Conservation (phyloP, 2,329 filamentous ascomycete genomes). For the Plectosphaerella sp. region DNA sequence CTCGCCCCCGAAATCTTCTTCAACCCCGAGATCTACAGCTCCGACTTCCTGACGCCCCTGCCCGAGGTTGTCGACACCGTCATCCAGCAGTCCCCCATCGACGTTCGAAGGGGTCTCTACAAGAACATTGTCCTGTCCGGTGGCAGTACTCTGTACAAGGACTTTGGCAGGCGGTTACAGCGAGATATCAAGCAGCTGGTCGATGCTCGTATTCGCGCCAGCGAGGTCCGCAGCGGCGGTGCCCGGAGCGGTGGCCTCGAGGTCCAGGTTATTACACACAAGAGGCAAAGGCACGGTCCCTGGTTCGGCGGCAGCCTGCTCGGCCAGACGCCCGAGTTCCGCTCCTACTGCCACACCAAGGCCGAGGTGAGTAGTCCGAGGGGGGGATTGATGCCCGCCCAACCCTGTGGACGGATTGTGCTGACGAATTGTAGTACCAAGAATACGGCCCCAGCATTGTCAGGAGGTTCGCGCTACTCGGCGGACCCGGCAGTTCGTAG, state of each 20-base stretch:
- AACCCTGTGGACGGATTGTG: neutral
- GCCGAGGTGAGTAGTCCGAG: conserved; percentile 49
- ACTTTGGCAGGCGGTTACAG: conserved; percentile 93
- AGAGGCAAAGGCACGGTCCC: conserved; percentile 92
- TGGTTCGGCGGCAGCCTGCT: conserved; percentile 98
- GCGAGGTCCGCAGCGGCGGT: conserved; percentile 85
- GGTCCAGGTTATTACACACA: conserved; percentile 95
- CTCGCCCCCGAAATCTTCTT: conserved; percentile 99
- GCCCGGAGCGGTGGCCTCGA: conserved; percentile 92
- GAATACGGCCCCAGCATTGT: conserved; percentile 96
- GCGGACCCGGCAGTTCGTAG: conserved; percentile 81
- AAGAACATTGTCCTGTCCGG: conserved; percentile 99
- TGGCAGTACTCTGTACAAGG: conserved; percentile 96
- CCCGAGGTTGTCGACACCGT: conserved; percentile 93
- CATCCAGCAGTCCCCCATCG: conserved; percentile 96
- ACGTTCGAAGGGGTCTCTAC: conserved; percentile 93
- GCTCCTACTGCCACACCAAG: conserved; percentile 97
- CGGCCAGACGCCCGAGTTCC: conserved; percentile 96
- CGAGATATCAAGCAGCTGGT: conserved; percentile 96
- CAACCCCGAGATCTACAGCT: conserved; percentile 99
- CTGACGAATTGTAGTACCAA: conserved; percentile 62
- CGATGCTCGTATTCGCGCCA: conserved; percentile 86
- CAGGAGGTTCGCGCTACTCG: conserved; percentile 86
- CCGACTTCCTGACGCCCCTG: conserved; percentile 93
- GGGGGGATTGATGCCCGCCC: neutral